Conservation (phyloP, 495 filamentous ascomycete species). For the Aspergillus sparsus region DNA sequence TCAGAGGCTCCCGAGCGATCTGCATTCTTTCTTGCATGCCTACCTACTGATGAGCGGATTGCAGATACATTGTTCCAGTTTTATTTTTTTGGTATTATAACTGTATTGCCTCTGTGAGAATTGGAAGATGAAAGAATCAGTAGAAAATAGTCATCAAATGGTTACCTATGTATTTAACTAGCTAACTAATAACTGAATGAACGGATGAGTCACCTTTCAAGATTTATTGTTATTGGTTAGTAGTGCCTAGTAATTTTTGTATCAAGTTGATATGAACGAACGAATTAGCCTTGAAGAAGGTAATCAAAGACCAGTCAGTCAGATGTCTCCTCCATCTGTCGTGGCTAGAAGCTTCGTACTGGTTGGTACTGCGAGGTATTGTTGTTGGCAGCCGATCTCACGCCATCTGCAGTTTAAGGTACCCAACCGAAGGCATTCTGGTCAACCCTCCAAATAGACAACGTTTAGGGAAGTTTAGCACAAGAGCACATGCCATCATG, state of each 20-base stretch:
- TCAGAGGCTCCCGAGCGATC: slow-evolving; percentile 23
- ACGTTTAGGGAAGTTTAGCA: slow-evolving; percentile 12
- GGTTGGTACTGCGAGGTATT: background rate
- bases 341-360: background rate
- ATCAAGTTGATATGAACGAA: slow-evolving; percentile 8
- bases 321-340: background rate
- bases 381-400: slow-evolving; percentile 5
- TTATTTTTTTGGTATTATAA: slow-evolving; percentile 2
- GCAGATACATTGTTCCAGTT: slow-evolving; percentile 3
- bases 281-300: background rate
- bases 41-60: slow-evolving; percentile 14
- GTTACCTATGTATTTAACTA: no score
- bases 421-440: slow-evolving; percentile 23
- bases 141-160: no score
- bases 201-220: slow-evolving; percentile 16
- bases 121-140: no score
- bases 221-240: slow-evolving; percentile 2
- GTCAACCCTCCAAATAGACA: background rate
- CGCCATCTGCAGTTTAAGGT: slow-evolving; percentile 29
- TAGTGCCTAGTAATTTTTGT: slow-evolving; percentile 13
- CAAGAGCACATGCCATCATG: slow-evolving; percentile 2
- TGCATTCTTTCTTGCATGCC: slow-evolving; percentile 24
- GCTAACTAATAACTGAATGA: no score
- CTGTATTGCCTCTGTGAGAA: slow-evolving; percentile 1
- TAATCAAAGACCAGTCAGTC: background rate